A percentile compares a stretch with the other conserved stretches of the same genome.
phyloP scores from a whole-genome alignment of 495 filamentous ascomycete species.

The Aspergillus egyptiacus region DNA sequence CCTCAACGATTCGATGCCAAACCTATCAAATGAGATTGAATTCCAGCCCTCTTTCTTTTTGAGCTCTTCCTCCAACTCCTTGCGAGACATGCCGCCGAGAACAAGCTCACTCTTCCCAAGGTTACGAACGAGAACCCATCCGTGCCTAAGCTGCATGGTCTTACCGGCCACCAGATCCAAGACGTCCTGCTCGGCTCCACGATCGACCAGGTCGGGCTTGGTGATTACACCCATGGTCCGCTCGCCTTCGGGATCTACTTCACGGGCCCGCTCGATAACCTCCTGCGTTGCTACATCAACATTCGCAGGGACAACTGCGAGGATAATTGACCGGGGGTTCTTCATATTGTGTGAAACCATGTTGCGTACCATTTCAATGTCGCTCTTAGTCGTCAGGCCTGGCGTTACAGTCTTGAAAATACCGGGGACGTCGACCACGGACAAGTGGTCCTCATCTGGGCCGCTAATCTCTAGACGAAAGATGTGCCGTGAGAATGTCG shows the following conservation, averaged over 20 bases:
- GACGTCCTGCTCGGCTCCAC: constrained; percentile 26
- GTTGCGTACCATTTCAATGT: constrained; percentile 44
- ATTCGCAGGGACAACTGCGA: constrained; percentile 57
- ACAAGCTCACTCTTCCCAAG: constrained; percentile 30
- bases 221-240: constrained; percentile 56
- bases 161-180: constrained; percentile 44
- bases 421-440: constrained; percentile 58
- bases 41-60: constrained; percentile 37
- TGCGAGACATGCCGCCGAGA: constrained; percentile 10
- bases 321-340: constrained; percentile 49
- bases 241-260: constrained; percentile 41
- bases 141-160: constrained; percentile 39
- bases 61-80: constrained; percentile 22
- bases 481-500: constrained; percentile 51
- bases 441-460: constrained; percentile 52
- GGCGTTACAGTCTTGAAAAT: constrained; percentile 52
- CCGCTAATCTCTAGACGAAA: constrained; percentile 55
- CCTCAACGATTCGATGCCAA: constrained; percentile 46
- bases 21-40: constrained; percentile 35
- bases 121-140: constrained; percentile 54
- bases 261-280: constrained; percentile 48
- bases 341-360: constrained; percentile 53
- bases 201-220: constrained; percentile 48
- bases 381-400: constrained; percentile 43
- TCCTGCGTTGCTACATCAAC: constrained; percentile 59